Evolutionary conservation across 805 yeast genomes (phyloP).

Genomic region (Brettanomyces sp.): DNA sequence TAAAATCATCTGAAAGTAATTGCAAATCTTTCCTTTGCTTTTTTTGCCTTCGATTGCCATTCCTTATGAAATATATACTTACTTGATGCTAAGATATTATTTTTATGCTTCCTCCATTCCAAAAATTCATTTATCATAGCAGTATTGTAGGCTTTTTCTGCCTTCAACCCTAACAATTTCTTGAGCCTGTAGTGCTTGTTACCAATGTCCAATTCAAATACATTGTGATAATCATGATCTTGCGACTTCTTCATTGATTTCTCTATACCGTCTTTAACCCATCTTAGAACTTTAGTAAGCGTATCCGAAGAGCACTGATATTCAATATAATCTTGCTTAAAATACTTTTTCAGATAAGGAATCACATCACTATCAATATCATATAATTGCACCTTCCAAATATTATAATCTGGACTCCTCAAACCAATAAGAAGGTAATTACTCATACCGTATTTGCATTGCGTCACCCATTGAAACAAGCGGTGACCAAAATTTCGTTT

Average conservation of each 20-base stretch:
- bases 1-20: too few species aligned
- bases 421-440: neutral
- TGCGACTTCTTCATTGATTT: neutral
- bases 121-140: neutral
- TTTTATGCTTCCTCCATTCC: neutral
- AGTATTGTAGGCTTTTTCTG: neutral
- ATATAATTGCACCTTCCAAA: neutral
- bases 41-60: too few species aligned
- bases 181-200: too few species aligned
- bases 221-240: too few species aligned
- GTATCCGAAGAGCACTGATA: neutral
- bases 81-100: neutral
- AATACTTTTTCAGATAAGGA: neutral
- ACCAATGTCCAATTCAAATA: too few species aligned
- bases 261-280: neutral
- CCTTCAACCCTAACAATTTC: neutral
- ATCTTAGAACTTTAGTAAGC: neutral
- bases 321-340: neutral
- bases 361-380: neutral
- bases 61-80: neutral
- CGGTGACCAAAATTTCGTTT: neutral
- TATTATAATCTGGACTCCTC: neutral
- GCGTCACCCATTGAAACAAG: slow-evolving; percentile 1
- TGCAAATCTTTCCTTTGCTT: too few species aligned
- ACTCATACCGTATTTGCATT: slow-evolving; percentile 2